Conservation (phyloP, 1,139 yeast species). For the Torulaspora globosa region DNA sequence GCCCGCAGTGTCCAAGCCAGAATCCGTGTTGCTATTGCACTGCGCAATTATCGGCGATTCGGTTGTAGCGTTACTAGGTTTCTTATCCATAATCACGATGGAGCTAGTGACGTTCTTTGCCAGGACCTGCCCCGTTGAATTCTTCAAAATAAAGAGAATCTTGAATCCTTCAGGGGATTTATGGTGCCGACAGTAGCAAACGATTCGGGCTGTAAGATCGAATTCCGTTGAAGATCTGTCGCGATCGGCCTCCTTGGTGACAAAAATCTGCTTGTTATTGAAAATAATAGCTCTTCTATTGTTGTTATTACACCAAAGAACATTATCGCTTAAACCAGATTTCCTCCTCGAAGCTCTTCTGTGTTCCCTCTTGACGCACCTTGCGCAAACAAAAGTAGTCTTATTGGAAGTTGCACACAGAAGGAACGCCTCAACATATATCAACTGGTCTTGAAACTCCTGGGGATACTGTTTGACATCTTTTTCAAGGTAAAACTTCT, state of each 20-base stretch:
- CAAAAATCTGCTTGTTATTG: slow-evolving; percentile 82
- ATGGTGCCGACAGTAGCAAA: slow-evolving; percentile 95
- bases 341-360: slow-evolving; percentile 89
- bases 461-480: slow-evolving; percentile 43
- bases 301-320: slow-evolving; percentile 72
- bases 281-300: slow-evolving; percentile 80
- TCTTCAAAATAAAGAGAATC: slow-evolving; percentile 64
- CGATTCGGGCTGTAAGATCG: slow-evolving; percentile 79
- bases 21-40: slow-evolving; percentile 18
- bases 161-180: slow-evolving; percentile 75
- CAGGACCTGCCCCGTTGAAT: slow-evolving; percentile 55
- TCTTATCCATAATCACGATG: slow-evolving; percentile 90
- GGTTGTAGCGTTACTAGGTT: slow-evolving; percentile 36
- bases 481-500: slow-evolving; percentile 64
- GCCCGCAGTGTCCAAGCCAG: slow-evolving; percentile 22
- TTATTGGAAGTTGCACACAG: slow-evolving; percentile 44
- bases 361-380: slow-evolving; percentile 88
- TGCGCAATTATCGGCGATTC: slow-evolving; percentile 15
- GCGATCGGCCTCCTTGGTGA: slow-evolving; percentile 59
- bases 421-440: slow-evolving; percentile 64
- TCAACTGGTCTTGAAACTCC: slow-evolving; percentile 49
- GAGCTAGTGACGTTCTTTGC: slow-evolving; percentile 71
- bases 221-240: slow-evolving; percentile 41
- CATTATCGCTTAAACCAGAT: slow-evolving; percentile 62
- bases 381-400: slow-evolving; percentile 73